These are phyloP conservation scores for Lepidium africanum DNA, from an alignment of 345 rosid species.

Conservation along the genomic window DNA sequence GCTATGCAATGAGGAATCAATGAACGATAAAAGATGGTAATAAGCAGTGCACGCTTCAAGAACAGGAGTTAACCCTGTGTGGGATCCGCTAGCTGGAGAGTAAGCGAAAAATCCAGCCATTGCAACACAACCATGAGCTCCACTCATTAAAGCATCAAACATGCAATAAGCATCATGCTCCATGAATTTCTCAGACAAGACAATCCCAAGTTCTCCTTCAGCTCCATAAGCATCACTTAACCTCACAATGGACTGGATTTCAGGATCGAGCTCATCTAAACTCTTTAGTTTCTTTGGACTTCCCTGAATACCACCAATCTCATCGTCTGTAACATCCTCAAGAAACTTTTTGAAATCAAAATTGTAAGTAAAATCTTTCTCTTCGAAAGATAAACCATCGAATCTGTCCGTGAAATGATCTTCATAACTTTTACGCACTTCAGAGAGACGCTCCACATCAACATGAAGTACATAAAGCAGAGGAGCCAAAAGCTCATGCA, in stretches of 20 bases:
- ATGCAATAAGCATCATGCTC: slow-evolving; percentile 97
- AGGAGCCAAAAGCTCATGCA: slow-evolving; percentile 99
- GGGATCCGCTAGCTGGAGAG: slow-evolving; percentile 46
- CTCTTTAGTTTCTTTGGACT: slow-evolving; percentile 43
- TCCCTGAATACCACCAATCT: slow-evolving; percentile 44
- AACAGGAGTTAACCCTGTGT: slow-evolving; percentile 64
- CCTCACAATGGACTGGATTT: slow-evolving; percentile 54
- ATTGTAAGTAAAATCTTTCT: slow-evolving; percentile 62
- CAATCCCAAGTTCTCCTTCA: slow-evolving; percentile 95
- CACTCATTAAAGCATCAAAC: slow-evolving; percentile 94
- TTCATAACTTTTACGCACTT: slow-evolving; percentile 73
- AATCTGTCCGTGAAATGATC: slow-evolving; percentile 86
- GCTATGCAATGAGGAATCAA: slow-evolving; percentile 78
- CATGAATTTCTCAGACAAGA: slow-evolving; percentile 92
- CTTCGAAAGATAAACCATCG: slow-evolving; percentile 73
- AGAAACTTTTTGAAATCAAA: slow-evolving; percentile 72
- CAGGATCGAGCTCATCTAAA: slow-evolving; percentile 79
- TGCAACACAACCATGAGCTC: slow-evolving; percentile 65
- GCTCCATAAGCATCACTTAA: slow-evolving; percentile 93
- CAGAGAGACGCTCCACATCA: slow-evolving; percentile 67
- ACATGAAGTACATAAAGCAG: slow-evolving; percentile 86
- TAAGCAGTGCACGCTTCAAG: slow-evolving; percentile 84
- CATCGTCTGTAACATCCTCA: slow-evolving; percentile 62
- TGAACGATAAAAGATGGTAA: slow-evolving; percentile 65
- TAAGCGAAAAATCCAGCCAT: slow-evolving; percentile 77